A percentile compares a stretch with the other conserved stretches of the same genome.
phyloP scores from a whole-genome alignment of 345 rosid genomes.

The Kandelia obovata region DNA sequence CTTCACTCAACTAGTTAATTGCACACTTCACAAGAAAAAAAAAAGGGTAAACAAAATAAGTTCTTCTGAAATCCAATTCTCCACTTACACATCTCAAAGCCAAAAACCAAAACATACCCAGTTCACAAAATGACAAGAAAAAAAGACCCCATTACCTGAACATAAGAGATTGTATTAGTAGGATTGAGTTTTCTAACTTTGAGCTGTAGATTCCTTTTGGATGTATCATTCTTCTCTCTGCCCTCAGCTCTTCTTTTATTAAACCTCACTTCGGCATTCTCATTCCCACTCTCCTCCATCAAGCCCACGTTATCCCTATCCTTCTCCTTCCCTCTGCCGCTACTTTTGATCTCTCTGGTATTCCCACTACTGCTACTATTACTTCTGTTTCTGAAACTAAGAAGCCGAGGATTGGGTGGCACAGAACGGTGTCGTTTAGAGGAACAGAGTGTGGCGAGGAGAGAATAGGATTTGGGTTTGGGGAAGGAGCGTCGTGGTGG shows the following conservation, averaged over 20 bases:
- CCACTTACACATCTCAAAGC: not conserved
- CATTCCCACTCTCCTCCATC: slow-evolving; percentile 41
- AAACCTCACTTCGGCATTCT: slow-evolving; percentile 43
- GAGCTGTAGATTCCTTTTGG: slow-evolving; percentile 68
- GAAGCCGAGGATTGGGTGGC: slow-evolving; percentile 31
- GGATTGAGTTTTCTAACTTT: slow-evolving; percentile 72
- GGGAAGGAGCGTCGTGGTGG: slow-evolving; percentile 11
- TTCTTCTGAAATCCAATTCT: not conserved
- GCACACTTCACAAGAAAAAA: not conserved
- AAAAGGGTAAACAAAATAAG: not conserved
- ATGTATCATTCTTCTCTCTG: slow-evolving; percentile 45
- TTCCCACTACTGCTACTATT: slow-evolving; percentile 14
- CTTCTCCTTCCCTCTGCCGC: slow-evolving; percentile 1
- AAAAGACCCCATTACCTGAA: slow-evolving; percentile 46
- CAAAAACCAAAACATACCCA: slow-evolving; percentile 8
- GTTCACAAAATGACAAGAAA: not conserved
- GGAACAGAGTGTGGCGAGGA: slow-evolving; percentile 36
- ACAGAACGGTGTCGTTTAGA: slow-evolving; percentile 38
- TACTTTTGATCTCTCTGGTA: slow-evolving; percentile 25
- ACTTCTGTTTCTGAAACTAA: slow-evolving; percentile 34
- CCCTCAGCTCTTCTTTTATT: slow-evolving; percentile 87
- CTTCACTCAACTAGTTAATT: not conserved
- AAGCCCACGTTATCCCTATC: slow-evolving; percentile 20
- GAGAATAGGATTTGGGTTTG: slow-evolving; percentile 30
- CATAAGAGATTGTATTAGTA: slow-evolving; percentile 79